Conservation (phyloP, 179 eudicot species). For the Heliamphora pulchella region DNA sequence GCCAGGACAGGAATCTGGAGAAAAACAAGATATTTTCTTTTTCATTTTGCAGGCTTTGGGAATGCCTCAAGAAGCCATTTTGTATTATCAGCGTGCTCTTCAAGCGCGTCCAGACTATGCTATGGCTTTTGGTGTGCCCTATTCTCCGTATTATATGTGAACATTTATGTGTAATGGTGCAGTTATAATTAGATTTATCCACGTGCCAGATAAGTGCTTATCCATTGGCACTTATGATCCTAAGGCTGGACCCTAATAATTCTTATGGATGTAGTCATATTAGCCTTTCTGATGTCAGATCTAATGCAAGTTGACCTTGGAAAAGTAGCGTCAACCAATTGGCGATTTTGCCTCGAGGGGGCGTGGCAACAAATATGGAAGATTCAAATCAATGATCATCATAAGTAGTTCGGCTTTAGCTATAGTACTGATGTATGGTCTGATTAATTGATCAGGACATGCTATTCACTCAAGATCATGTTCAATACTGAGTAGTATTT, state of each 20-base stretch:
- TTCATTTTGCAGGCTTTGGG: constrained; percentile 70
- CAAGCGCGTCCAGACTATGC: constrained; percentile 84
- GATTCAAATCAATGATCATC: neutral
- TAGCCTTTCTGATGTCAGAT: neutral
- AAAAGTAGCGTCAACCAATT: neutral
- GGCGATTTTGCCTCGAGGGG: no score
- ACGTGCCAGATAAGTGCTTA: neutral
- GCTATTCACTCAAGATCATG: neutral
- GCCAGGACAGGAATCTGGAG: constrained; percentile 20
- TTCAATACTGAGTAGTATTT: neutral
- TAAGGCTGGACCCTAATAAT: neutral
- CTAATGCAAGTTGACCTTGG: neutral
- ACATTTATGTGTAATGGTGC: neutral
- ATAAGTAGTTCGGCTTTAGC: neutral
- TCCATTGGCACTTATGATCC: neutral
- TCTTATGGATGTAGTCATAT: neutral
- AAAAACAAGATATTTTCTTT: constrained; percentile 19
- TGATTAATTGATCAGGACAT: neutral
- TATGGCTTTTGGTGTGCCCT: constrained; percentile 72
- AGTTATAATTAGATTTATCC: neutral
- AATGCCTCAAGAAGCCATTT: constrained; percentile 85
- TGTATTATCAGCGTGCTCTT: constrained; percentile 77
- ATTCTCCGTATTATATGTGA: neutral
- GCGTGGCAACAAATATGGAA: neutral
- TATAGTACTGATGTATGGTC: neutral